Percentiles rank a stretch among this genome's conserved stretches.
Evolutionary conservation across 2,329 filamentous ascomycete genomes (phyloP).

Genomic region (Penicillium sp.): DNA sequence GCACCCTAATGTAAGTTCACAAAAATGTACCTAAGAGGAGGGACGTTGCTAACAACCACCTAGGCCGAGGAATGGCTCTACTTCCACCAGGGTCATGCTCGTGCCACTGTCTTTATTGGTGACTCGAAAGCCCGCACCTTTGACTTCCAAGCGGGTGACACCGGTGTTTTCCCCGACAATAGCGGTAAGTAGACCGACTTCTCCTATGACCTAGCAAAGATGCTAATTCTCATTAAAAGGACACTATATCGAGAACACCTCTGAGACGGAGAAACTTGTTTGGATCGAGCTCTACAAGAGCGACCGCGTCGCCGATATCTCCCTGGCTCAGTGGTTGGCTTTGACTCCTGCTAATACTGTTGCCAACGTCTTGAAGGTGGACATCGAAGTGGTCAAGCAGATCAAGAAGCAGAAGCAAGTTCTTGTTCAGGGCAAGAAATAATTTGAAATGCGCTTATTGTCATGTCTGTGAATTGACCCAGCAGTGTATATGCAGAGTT

Average conservation of each 20-base stretch:
- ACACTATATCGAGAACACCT: conserved; percentile 69
- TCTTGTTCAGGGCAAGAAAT: conserved; percentile 16
- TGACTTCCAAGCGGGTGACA: conserved; percentile 66
- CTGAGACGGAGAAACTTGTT: conserved; percentile 60
- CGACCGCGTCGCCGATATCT: conserved; percentile 65
- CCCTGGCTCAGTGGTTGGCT: conserved; percentile 67
- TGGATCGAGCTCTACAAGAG: conserved; percentile 71
- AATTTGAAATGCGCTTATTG: background rate
- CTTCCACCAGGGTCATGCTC: conserved; percentile 62
- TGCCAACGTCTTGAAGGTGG: conserved; percentile 18
- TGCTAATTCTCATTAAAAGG: conserved; percentile 32
- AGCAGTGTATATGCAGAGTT: no score
- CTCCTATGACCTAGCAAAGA: background rate
- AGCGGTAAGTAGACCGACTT: conserved; percentile 27
- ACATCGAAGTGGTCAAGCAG: conserved; percentile 20
- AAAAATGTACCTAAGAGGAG: background rate
- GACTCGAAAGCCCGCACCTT: conserved; percentile 62
- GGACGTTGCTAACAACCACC: background rate
- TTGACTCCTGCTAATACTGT: conserved; percentile 52
- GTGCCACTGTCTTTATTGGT: conserved; percentile 65
- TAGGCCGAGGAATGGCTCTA: conserved; percentile 70
- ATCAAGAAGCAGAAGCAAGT: conserved; percentile 24
- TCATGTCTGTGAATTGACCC: background rate
- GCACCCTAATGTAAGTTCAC: conserved; percentile 60
- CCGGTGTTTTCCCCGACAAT: conserved; percentile 67